Percentiles rank a stretch among this genome's conserved stretches.
phyloP scores from a whole-genome alignment of 75 land plant genomes.

The Azolla pinnata region DNA sequence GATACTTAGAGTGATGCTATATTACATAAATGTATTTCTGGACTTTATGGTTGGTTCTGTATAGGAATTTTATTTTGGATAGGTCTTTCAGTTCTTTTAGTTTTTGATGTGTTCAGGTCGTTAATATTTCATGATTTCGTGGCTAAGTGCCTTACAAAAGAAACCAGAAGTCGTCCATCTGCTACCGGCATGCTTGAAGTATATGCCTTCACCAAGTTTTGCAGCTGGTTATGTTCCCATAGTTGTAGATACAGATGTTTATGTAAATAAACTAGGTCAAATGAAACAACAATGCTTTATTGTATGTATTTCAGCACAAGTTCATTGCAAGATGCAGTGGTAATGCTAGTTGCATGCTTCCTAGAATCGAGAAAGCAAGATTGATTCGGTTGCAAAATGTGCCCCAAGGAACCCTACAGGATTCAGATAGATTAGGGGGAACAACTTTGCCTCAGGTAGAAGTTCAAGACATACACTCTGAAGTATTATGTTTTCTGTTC shows the following conservation, averaged over 20 bases:
- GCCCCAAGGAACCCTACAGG: constrained; percentile 38
- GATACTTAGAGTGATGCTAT: background rate
- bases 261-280: no score
- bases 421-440: constrained; percentile 23
- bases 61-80: no score
- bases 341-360: constrained; percentile 77
- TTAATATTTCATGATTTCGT: constrained; percentile 88
- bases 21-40: background rate
- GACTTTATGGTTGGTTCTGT: no score
- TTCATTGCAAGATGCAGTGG: constrained; percentile 87
- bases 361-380: constrained; percentile 83
- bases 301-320: constrained; percentile 76
- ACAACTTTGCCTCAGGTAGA: constrained; percentile 16
- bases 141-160: constrained; percentile 94
- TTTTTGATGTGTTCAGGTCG: constrained; percentile 43
- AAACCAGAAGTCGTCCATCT: constrained; percentile 82
- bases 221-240: background rate
- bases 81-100: no score
- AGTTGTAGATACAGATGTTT: background rate
- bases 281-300: no score
- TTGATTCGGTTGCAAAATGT: constrained; percentile 55
- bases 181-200: constrained; percentile 83
- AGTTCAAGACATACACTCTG: no score
- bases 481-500: no score
- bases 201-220: background rate